Evolutionary conservation across 306 rosid species (phyloP).

Genomic region (Quercus parvula): DNA sequence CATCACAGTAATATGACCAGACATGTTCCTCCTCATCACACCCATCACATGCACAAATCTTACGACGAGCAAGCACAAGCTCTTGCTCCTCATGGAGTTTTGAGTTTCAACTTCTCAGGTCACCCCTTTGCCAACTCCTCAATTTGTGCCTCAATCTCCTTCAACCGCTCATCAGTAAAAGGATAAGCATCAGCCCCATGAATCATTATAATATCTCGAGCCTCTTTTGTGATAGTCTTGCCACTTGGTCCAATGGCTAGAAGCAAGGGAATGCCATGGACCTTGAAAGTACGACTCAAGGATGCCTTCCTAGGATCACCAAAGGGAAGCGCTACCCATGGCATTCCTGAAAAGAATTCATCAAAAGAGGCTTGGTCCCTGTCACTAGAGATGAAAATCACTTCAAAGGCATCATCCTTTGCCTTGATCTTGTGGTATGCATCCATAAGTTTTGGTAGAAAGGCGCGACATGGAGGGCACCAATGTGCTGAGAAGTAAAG

Average conservation of each 20-base stretch:
- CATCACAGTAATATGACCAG: conserved; percentile 60
- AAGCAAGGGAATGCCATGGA: conserved; percentile 56
- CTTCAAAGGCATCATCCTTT: conserved; percentile 53
- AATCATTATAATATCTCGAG: conserved; percentile 30
- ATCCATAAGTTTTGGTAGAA: conserved; percentile 66
- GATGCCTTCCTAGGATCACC: conserved; percentile 63
- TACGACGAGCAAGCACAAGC: conserved; percentile 39
- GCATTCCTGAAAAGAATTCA: conserved; percentile 63
- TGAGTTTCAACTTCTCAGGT: conserved; percentile 54
- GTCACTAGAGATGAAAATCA: conserved; percentile 73
- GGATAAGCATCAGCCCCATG: conserved; percentile 77
- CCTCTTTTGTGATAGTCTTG: conserved; percentile 56
- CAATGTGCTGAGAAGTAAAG: conserved; percentile 87
- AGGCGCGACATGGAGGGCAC: conserved; percentile 79
- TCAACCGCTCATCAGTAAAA: conserved; percentile 50
- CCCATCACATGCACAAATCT: conserved; percentile 29
- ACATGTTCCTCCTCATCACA: conserved; percentile 33
- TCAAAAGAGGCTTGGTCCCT: conserved; percentile 57
- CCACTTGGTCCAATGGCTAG: conserved; percentile 67
- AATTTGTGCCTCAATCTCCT: conserved; percentile 37
- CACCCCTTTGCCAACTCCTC: conserved; percentile 60
- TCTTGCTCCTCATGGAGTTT: conserved; percentile 48
- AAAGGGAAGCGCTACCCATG: conserved; percentile 82
- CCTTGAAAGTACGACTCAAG: conserved; percentile 52
- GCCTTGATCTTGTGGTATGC: conserved; percentile 63